These are phyloP conservation scores for Anisodus acutangulus DNA, from an alignment of 257 asterid genomes.

Conservation along the genomic window DNA sequence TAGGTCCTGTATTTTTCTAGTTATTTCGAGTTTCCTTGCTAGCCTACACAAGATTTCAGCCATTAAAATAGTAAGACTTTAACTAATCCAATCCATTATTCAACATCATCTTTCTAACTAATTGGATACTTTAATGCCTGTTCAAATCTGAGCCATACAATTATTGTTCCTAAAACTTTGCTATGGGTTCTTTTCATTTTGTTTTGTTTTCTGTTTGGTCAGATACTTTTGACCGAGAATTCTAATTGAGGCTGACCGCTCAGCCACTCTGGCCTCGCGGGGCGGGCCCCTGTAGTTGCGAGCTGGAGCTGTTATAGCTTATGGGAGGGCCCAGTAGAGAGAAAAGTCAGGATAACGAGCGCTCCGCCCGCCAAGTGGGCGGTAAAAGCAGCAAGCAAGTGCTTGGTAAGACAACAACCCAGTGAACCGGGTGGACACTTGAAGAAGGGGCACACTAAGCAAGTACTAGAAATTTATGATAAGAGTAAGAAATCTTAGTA, in stretches of 20 bases:
- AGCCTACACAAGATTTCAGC: neutral
- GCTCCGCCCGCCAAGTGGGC: no score
- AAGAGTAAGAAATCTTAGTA: neutral
- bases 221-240: neutral
- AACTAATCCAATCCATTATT: neutral
- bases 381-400: no score
- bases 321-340: no score
- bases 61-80: neutral
- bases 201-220: constrained; percentile 1
- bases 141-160: neutral
- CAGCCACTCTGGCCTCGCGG: no score
- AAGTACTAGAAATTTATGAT: no score
- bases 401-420: no score
- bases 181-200: neutral
- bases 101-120: neutral
- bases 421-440: no score
- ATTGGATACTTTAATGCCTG: neutral
- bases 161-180: neutral
- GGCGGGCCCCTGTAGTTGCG: no score
- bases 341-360: no score
- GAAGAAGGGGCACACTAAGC: no score
- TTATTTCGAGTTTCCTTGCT: neutral
- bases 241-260: no score
- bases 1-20: neutral
- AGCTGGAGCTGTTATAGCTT: no score